Evolutionary conservation across 805 yeast genomes (phyloP).

Genomic region (Wickerhamiella siamensis): DNA sequence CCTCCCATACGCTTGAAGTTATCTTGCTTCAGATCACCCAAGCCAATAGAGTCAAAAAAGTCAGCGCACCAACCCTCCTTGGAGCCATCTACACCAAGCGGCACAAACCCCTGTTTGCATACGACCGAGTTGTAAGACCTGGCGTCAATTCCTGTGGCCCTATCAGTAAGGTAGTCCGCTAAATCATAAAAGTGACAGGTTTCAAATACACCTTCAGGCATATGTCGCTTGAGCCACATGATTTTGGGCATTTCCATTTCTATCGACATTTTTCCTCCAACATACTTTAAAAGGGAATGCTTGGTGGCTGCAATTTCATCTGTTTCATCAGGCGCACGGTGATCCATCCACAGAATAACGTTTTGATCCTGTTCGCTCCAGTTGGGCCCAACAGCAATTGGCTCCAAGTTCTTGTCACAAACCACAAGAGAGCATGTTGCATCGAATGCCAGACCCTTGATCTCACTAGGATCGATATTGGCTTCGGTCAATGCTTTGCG

Average conservation of each 20-base stretch:
- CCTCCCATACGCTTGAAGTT: constrained; percentile 77
- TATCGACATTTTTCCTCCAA: constrained; percentile 94
- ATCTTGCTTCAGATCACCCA: constrained; percentile 65
- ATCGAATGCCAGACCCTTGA: constrained; percentile 87
- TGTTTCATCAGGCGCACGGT: constrained; percentile 77
- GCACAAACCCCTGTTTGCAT: constrained; percentile 91
- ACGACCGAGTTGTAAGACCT: constrained; percentile 82
- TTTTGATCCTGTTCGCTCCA: constrained; percentile 60
- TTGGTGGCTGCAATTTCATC: constrained; percentile 63
- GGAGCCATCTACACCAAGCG: constrained; percentile 81
- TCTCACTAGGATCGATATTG: constrained; percentile 48
- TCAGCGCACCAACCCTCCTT: constrained; percentile 80
- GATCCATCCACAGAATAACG: constrained; percentile 96
- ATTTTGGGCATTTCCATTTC: constrained; percentile 98
- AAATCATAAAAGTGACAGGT: constrained; percentile 76
- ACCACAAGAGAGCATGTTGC: constrained; percentile 94
- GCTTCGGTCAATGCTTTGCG: constrained; percentile 60
- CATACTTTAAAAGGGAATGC: constrained; percentile 72
- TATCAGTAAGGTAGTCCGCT: constrained; percentile 82
- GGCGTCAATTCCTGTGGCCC: constrained; percentile 76
- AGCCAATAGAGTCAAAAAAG: constrained; percentile 51
- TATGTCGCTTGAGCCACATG: constrained; percentile 83
- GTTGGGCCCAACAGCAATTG: constrained; percentile 87
- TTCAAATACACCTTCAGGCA: constrained; percentile 46
- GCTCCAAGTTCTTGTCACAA: constrained; percentile 50